Percentiles rank a stretch among this genome's conserved stretches.
These are phyloP conservation scores for Rhodotorula graminis DNA, from an alignment of 768 basidiomycete genomes.

Conservation along the genomic window DNA sequence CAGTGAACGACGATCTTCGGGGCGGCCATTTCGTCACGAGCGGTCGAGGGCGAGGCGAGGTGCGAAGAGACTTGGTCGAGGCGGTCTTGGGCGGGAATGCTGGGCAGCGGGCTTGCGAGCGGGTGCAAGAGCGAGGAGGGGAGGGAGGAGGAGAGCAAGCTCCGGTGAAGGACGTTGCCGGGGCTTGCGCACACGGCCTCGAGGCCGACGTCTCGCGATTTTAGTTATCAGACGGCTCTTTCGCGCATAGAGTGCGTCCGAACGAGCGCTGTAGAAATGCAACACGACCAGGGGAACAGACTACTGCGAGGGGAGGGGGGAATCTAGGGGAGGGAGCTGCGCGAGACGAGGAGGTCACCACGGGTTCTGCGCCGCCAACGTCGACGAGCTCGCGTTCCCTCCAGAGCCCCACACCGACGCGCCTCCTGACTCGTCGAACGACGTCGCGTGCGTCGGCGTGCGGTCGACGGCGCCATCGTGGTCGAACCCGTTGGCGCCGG, in stretches of 20 bases:
- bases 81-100: conserved; percentile 10
- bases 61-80: conserved; percentile 11
- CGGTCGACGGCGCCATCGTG: neutral
- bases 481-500: conserved; percentile 24
- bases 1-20: conserved; percentile 25
- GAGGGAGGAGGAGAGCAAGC: too few relatives aligned
- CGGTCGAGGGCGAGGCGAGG: neutral
- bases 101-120: neutral
- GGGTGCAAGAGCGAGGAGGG: neutral
- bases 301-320: neutral
- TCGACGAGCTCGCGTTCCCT: conserved; percentile 5
- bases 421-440: conserved; percentile 1
- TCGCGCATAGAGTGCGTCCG: too few relatives aligned
- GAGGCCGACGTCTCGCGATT: too few relatives aligned
- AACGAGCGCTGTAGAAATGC: neutral
- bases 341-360: conserved; percentile 9
- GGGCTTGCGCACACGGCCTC: too few relatives aligned
- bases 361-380: conserved; percentile 26
- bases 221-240: too few relatives aligned
- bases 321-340: neutral
- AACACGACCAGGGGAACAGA: neutral
- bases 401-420: conserved; percentile 16
- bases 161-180: too few relatives aligned
- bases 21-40: neutral
- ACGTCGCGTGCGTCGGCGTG: neutral